Base-by-base conservation (phyloP, 148 eudicot species). In the Linanthus parryae region DNA sequence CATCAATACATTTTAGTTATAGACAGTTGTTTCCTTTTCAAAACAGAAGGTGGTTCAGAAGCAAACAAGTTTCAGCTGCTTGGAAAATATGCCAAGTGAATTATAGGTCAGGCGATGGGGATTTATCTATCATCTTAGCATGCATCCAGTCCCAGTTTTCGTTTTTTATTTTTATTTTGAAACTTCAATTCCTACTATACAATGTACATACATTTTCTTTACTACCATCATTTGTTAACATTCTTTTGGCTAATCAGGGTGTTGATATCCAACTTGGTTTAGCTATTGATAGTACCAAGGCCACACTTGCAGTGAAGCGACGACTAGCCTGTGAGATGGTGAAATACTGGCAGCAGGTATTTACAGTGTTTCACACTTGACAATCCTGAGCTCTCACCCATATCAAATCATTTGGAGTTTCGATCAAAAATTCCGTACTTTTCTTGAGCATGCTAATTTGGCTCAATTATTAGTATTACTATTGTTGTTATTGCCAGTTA, bases 321-420 rank as follows among this genome's bases (percentile, higher is more conserved):
- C 84, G 99, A 69, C 91, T 92, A 61, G 95, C 99, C 4, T 92
- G 99, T 69, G 99, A 92, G 70, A 92, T 92, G 96, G 88, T 88
- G 26, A 92, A 92, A 52, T 92, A 87, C 66, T 92, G 99, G 96
- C 99, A 92, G 64, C 99, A 92, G 96, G 99, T 88, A 65, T 38
- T 44, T 61, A 26, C 19, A 34, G 24, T 54, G 19, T 18, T 39
- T 60, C 14, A 7, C 4, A 12, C 7, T 54, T 40, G 20, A 33
- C n/a, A n/a, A n/a, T 41, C 48, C 19, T 21, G 41, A 2, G 43
- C 20, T 46, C 47, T 46, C 16, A 18, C 17, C 8, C 45, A 18
- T 18, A 20, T 8, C 26, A 4, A 40, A 12, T 48, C 1, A 48
- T 12, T 48, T 44, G 20, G n/a, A n/a, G n/a, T n/a, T n/a, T n/a